Conservation (phyloP, 805 yeast genomes). For the Limtongozyma cylindracea region DNA sequence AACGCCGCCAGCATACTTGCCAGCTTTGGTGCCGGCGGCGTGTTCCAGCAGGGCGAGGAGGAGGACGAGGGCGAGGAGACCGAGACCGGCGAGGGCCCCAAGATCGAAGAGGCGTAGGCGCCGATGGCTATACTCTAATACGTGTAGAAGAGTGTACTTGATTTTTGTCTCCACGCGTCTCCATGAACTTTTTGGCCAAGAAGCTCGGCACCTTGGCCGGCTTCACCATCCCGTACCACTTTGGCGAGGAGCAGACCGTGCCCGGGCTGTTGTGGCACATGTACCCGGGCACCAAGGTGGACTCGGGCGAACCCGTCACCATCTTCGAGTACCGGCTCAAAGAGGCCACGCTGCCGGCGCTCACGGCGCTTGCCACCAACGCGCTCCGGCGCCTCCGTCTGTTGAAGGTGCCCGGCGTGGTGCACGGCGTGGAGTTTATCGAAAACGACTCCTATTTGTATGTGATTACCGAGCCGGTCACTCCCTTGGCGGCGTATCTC, state of each 20-base stretch:
- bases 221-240: slow-evolving; percentile 26
- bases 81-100: too few species aligned
- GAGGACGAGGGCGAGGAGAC: too few species aligned
- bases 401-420: slow-evolving; percentile 44
- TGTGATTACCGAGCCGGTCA: slow-evolving; percentile 42
- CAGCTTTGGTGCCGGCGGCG: slow-evolving; percentile 8
- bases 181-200: slow-evolving; percentile 46
- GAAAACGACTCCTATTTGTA: slow-evolving; percentile 32
- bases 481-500: slow-evolving; percentile 19
- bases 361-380: slow-evolving; percentile 10
- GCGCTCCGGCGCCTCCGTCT: slow-evolving; percentile 20
- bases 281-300: slow-evolving; percentile 28
- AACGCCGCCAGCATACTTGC: slow-evolving; percentile 40
- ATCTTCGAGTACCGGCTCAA: slow-evolving; percentile 37
- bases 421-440: slow-evolving; percentile 33
- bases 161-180: background rate
- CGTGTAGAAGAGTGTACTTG: too few species aligned
- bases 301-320: slow-evolving; percentile 27
- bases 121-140: too few species aligned
- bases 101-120: too few species aligned
- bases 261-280: slow-evolving; percentile 27
- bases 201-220: slow-evolving; percentile 34
- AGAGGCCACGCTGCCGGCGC: slow-evolving; percentile 6
- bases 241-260: slow-evolving; percentile 17
- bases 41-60: too few species aligned